A percentile compares a stretch with the other conserved stretches of the same genome.
phyloP scores from a whole-genome alignment of 345 rosid species.

The Hypericum androsaemum region DNA sequence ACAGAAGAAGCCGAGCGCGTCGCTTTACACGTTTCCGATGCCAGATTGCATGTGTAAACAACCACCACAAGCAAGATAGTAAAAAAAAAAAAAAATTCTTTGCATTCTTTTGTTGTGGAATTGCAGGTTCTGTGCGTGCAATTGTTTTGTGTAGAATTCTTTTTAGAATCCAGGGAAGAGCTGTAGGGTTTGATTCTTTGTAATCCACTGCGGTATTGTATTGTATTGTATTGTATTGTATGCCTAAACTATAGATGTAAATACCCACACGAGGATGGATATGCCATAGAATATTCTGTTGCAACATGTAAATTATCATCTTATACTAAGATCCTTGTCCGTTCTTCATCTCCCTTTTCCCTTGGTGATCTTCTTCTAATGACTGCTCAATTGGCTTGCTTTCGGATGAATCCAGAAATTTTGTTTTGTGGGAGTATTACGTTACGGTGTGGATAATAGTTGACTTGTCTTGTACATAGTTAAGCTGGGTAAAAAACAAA shows the following conservation, averaged over 20 bases:
- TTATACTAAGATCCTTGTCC: too few species aligned
- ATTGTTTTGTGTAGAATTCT: slow-evolving; percentile 7
- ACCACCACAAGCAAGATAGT: slow-evolving; percentile 21
- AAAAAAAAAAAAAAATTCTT: slow-evolving; percentile 7
- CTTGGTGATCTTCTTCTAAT: too few species aligned
- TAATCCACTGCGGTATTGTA: background rate
- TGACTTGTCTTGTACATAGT: too few species aligned
- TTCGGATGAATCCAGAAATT: too few species aligned
- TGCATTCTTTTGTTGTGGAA: background rate
- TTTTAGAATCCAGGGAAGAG: slow-evolving; percentile 6
- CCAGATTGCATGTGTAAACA: slow-evolving; percentile 93
- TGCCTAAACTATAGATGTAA: slow-evolving; percentile 9
- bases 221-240: background rate
- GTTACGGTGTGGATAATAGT: too few species aligned
- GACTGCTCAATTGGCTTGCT: too few species aligned
- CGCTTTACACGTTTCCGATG: slow-evolving; percentile 84
- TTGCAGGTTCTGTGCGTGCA: background rate
- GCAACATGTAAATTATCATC: too few species aligned
- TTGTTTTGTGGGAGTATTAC: too few species aligned
- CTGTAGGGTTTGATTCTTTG: slow-evolving; percentile 8
- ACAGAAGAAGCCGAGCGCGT: slow-evolving; percentile 50
- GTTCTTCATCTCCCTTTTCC: too few species aligned
- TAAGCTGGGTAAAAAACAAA: too few species aligned
- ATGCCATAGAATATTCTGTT: too few species aligned
- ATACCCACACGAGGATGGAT: background rate